Evolutionary conservation across 2,329 filamentous ascomycete genomes (phyloP).

Genomic region (Esteya vermicola): DNA sequence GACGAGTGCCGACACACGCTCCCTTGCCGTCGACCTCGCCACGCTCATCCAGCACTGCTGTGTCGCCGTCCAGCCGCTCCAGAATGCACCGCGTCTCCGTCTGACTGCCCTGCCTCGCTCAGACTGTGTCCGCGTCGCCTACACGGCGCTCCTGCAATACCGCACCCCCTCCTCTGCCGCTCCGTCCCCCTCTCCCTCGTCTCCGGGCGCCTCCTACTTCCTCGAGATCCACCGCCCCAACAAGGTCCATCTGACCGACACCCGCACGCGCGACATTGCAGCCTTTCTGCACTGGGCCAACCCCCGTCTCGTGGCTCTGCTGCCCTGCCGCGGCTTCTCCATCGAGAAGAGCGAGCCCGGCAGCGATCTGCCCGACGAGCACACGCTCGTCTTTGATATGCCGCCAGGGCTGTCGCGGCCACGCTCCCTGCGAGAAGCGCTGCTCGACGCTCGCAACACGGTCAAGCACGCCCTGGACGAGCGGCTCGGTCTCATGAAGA

Average conservation of each 20-base stretch:
- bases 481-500: neutral
- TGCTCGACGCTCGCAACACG: neutral
- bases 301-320: neutral
- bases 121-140: neutral
- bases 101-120: neutral
- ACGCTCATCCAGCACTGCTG: neutral
- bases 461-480: neutral
- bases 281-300: neutral
- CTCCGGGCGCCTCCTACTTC: neutral
- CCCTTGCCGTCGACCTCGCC: neutral
- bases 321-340: constrained; percentile 1
- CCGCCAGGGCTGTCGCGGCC: neutral
- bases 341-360: neutral
- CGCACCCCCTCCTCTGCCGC: too few relatives aligned
- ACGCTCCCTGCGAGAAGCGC: neutral
- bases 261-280: neutral
- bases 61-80: neutral
- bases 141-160: neutral
- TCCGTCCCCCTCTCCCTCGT: too few relatives aligned
- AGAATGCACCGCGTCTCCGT: too few relatives aligned
- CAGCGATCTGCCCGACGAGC: neutral
- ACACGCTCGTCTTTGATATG: neutral
- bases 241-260: neutral
- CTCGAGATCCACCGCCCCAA: neutral
- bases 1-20: neutral